Evolutionary conservation across 140 eudicot species (phyloP).

Genomic region (Bidens hawaiensis): DNA sequence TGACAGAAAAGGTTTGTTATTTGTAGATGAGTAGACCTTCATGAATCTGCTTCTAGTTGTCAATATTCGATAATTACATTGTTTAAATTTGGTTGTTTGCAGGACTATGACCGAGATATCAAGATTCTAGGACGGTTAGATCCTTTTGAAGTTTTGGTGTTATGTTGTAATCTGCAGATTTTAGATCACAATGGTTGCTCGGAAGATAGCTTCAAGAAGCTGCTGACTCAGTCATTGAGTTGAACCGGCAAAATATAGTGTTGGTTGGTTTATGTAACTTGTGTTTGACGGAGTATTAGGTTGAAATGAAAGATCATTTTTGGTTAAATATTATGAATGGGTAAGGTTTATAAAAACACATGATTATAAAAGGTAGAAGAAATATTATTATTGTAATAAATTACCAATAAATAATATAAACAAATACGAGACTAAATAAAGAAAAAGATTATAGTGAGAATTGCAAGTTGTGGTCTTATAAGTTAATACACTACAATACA

Average conservation of each 20-base stretch:
- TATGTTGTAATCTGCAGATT: constrained; percentile 63
- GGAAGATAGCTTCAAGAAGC: constrained; percentile 47
- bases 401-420: no score
- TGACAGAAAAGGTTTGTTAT: constrained; percentile 75
- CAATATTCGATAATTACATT: not conserved
- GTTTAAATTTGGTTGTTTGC: constrained; percentile 18
- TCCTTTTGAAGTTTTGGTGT: constrained; percentile 60
- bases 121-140: constrained; percentile 40
- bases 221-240: constrained; percentile 35
- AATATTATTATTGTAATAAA: no score
- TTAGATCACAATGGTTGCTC: constrained; percentile 42
- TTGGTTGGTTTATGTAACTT: not conserved
- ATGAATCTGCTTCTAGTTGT: not conserved
- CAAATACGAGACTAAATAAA: no score
- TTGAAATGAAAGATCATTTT: not conserved
- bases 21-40: constrained; percentile 11
- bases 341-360: no score
- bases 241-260: not conserved
- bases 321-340: no score
- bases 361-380: no score
- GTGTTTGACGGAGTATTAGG: not conserved
- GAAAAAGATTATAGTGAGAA: no score
- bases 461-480: no score
- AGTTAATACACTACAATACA: no score
- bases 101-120: constrained; percentile 88